Evolutionary conservation across 116 monocot species (phyloP).

Genomic region (Trichopus zeylanicus): DNA sequence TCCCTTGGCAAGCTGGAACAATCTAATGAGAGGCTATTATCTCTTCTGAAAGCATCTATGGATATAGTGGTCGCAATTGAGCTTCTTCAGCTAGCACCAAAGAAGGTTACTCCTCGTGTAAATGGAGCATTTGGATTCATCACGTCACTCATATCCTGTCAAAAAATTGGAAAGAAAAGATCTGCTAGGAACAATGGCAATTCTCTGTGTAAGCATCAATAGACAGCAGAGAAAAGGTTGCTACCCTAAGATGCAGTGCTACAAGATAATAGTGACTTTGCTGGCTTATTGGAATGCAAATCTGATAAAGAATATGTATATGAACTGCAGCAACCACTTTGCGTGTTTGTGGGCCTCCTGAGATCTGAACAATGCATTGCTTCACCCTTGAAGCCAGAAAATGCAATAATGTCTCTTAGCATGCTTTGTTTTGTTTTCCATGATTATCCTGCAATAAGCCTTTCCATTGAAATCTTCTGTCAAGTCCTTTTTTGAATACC

Average conservation of each 20-base stretch:
- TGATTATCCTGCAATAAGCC: conserved; percentile 26
- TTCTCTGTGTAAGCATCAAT: conserved; percentile 43
- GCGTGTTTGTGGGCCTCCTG: conserved; percentile 32
- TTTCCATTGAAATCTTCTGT: conserved; percentile 42
- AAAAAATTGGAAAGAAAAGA: conserved; percentile 47
- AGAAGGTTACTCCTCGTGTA: conserved; percentile 78
- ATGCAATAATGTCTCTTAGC: conserved; percentile 52
- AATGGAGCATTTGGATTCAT: conserved; percentile 75
- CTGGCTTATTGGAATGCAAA: conserved; percentile 11
- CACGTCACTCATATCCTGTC: conserved; percentile 42
- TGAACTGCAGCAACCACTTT: conserved; percentile 31
- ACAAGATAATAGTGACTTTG: conserved; percentile 8
- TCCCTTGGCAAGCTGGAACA: conserved; percentile 50
- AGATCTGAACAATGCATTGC: conserved; percentile 18
- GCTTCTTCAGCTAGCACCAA: conserved; percentile 83
- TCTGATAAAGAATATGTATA: conserved; percentile 21
- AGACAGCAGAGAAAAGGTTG: conserved; percentile 14
- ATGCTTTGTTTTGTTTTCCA: conserved; percentile 49
- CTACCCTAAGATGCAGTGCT: conserved; percentile 4
- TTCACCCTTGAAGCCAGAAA: conserved; percentile 36
- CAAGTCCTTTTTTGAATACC: conserved; percentile 69
- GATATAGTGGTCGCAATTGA: conserved; percentile 90
- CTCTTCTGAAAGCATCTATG: conserved; percentile 74
- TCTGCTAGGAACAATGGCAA: conserved; percentile 13
- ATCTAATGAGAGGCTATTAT: conserved; percentile 69